Conservation (phyloP, 306 rosid species). For the Glycyrrhiza uralensis region DNA sequence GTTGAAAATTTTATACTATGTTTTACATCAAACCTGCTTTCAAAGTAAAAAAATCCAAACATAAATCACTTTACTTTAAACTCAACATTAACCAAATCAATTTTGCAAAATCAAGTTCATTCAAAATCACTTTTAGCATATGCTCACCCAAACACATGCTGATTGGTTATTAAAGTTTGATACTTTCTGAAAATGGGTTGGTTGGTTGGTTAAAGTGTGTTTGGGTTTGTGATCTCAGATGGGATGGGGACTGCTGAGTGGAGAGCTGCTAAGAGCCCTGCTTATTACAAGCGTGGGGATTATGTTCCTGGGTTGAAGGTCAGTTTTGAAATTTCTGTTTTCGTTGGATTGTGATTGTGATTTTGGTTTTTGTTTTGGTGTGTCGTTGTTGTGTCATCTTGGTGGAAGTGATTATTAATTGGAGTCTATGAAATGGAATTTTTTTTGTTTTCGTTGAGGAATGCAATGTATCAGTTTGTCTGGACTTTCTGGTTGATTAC, state of each 20-base stretch:
- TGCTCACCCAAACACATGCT: no score
- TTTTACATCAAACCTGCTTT: no score
- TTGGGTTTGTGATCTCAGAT: conserved; percentile 42
- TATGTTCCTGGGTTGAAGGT: conserved; percentile 96
- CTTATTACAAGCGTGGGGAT: conserved; percentile 95
- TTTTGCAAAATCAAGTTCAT: no score
- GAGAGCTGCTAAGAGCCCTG: conserved; percentile 89
- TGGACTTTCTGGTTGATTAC: background rate
- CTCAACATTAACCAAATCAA: no score
- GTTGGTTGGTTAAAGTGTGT: conserved; percentile 4
- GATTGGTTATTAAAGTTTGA: background rate
- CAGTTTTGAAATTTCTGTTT: background rate
- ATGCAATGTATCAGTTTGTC: background rate
- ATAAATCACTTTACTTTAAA: no score
- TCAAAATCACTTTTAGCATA: no score
- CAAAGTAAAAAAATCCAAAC: no score
- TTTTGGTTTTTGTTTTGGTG: background rate
- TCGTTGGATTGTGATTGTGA: background rate
- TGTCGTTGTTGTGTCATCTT: background rate
- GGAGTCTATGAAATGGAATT: background rate
- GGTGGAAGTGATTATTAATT: background rate
- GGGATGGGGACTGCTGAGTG: conserved; percentile 99
- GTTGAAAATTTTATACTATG: no score
- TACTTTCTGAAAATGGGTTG: background rate
- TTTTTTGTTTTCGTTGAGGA: background rate